phyloP scores from a whole-genome alignment of 495 filamentous ascomycete genomes.

The Hypoxylon lenormandii region DNA sequence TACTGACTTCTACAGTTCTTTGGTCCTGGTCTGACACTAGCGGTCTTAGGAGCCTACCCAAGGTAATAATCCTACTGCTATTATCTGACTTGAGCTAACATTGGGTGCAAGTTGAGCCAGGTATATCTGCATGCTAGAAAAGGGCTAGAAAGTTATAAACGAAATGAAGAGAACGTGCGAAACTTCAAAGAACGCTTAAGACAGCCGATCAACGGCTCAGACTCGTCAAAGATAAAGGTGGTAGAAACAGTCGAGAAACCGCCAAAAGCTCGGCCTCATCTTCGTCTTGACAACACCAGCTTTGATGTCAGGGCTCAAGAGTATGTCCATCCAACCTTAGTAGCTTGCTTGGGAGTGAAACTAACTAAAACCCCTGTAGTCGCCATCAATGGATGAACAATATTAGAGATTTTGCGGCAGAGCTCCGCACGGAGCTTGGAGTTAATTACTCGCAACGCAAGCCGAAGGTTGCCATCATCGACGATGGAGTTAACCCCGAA shows the following conservation, averaged over 20 bases:
- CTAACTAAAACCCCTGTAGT: conserved; percentile 4
- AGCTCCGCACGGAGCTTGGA: conserved; percentile 24
- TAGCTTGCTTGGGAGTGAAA: background rate
- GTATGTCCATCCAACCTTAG: conserved; percentile 2
- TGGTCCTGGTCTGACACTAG: conserved; percentile 27
- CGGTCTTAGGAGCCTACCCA: conserved; percentile 24
- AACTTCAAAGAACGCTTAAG: conserved; percentile 22
- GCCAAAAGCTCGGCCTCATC: conserved; percentile 10
- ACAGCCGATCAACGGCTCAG: conserved; percentile 6
- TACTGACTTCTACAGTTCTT: conserved; percentile 14
- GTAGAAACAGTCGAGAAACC: conserved; percentile 21
- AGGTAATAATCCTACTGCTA: conserved; percentile 4
- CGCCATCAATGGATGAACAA: conserved; percentile 49
- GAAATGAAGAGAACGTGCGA: conserved; percentile 15
- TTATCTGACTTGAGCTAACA: background rate
- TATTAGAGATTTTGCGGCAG: conserved; percentile 41
- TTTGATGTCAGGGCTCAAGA: conserved; percentile 39
- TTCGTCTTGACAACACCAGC: conserved; percentile 23
- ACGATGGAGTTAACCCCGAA: conserved; percentile 58
- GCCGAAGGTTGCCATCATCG: conserved; percentile 57
- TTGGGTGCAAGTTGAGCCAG: conserved; percentile 8
- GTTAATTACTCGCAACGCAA: conserved; percentile 35
- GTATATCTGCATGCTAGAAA: conserved; percentile 21
- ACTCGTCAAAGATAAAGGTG: conserved; percentile 14
- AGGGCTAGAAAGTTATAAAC: conserved; percentile 20